phyloP scores from a whole-genome alignment of 75 land plant genomes.

The Pinus taeda region DNA sequence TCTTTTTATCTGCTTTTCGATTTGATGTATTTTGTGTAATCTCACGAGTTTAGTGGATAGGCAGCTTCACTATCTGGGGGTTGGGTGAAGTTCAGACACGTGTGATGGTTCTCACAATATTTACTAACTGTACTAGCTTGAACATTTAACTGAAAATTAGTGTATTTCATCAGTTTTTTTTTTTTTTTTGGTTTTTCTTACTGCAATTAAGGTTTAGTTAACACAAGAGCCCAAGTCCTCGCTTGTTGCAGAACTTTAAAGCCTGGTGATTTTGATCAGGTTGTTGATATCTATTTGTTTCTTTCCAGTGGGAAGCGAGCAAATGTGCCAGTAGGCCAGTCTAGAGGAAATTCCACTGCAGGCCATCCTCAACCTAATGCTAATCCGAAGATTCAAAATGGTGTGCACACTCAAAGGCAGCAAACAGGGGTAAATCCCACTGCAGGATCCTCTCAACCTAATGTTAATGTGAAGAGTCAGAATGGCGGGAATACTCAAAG shows the following conservation, averaged over 20 bases:
- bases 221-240: background rate
- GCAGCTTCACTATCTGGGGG: no score
- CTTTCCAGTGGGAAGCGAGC: constrained; percentile 26
- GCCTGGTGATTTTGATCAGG: background rate
- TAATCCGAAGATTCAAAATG: constrained; percentile 14
- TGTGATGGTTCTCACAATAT: background rate
- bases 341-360: constrained; percentile 26
- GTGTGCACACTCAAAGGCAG: constrained; percentile 8
- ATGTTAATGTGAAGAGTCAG: constrained; percentile 11
- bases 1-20: no score
- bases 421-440: constrained; percentile 20
- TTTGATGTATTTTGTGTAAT: no score
- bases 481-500: constrained; percentile 7
- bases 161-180: background rate
- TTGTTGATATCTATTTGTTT: background rate
- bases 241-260: background rate
- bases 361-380: constrained; percentile 16
- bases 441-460: constrained; percentile 19
- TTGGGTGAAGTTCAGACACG: background rate
- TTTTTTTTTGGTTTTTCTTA: background rate
- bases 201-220: background rate
- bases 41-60: no score
- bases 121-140: background rate
- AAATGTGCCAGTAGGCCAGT: constrained; percentile 23
- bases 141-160: background rate